These are phyloP conservation scores for Auricularia auricula-judae DNA, from an alignment of 768 basidiomycete genomes.

Conservation along the genomic window DNA sequence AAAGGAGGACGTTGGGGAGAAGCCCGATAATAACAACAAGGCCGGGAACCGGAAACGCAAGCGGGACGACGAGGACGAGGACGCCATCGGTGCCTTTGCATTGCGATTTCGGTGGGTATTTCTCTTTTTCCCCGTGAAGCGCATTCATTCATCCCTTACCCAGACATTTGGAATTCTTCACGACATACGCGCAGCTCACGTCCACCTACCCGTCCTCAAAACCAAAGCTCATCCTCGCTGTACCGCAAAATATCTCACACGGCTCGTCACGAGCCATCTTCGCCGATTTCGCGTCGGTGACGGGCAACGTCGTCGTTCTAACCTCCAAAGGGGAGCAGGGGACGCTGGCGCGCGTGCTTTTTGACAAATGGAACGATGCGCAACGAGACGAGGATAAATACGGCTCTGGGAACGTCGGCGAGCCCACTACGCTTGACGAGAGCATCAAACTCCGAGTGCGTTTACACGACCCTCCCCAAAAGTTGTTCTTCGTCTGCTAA, in stretches of 20 bases:
- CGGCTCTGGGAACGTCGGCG: conserved; percentile 85
- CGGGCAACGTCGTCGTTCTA: conserved; percentile 80
- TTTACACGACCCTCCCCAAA: neutral
- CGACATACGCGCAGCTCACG: conserved; percentile 67
- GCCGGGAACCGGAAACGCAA: conserved; percentile 40
- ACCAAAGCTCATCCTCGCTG: conserved; percentile 88
- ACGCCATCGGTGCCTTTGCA: conserved; percentile 74
- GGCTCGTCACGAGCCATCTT: conserved; percentile 85
- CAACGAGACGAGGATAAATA: conserved; percentile 78
- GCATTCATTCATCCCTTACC: neutral
- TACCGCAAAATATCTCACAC: conserved; percentile 86
- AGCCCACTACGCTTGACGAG: conserved; percentile 73
- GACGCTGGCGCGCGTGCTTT: conserved; percentile 67
- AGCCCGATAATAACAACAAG: conserved; percentile 44
- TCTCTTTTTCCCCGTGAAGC: neutral
- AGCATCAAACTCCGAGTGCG: conserved; percentile 53
- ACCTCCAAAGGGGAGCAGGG: conserved; percentile 72
- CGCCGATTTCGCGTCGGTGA: conserved; percentile 69
- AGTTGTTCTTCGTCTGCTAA: neutral
- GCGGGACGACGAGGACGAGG: conserved; percentile 54
- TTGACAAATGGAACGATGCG: conserved; percentile 73
- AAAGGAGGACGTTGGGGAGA: conserved; percentile 80
- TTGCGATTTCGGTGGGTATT: conserved; percentile 75
- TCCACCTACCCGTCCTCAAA: conserved; percentile 76
- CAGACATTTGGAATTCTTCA: conserved; percentile 89